These are phyloP conservation scores for Phellinidium pouzarii DNA, from an alignment of 1,284 basidiomycete species.

Conservation along the genomic window DNA sequence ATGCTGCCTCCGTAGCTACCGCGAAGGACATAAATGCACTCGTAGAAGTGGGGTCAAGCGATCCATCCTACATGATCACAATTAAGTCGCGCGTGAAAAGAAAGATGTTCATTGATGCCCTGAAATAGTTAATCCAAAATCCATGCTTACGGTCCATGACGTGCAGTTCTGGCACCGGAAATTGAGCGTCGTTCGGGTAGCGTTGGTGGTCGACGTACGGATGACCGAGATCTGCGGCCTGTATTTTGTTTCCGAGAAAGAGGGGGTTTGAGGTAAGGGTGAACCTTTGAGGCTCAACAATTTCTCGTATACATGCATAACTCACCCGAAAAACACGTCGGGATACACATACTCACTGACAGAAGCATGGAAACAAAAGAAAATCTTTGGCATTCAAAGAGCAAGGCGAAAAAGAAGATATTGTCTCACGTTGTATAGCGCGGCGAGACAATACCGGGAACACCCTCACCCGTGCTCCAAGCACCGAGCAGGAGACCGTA, in stretches of 20 bases:
- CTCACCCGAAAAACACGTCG: not conserved
- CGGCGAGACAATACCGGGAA: not conserved
- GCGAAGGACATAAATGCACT: not conserved
- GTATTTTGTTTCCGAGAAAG: not conserved
- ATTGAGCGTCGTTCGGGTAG: not conserved
- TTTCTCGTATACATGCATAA: not conserved
- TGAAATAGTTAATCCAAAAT: not conserved
- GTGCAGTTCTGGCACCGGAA: not conserved
- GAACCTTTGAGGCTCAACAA: slow-evolving; percentile 7
- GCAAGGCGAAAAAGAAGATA: not conserved
- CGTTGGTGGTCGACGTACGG: not conserved
- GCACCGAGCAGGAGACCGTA: not conserved
- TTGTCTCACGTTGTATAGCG: not conserved
- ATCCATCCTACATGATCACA: not conserved
- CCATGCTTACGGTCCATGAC: not conserved
- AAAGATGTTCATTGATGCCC: not conserved
- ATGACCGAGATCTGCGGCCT: slow-evolving; percentile 1
- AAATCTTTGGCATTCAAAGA: not conserved
- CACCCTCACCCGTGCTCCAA: not conserved
- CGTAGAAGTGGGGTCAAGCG: not conserved
- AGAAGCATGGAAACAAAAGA: not conserved
- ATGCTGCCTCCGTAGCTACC: not conserved
- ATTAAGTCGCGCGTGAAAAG: not conserved
- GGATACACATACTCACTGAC: not conserved
- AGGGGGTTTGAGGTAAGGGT: not conserved